These are phyloP conservation scores for Penicillium crustosum DNA, from an alignment of 2,329 filamentous ascomycete species.

Conservation along the genomic window DNA sequence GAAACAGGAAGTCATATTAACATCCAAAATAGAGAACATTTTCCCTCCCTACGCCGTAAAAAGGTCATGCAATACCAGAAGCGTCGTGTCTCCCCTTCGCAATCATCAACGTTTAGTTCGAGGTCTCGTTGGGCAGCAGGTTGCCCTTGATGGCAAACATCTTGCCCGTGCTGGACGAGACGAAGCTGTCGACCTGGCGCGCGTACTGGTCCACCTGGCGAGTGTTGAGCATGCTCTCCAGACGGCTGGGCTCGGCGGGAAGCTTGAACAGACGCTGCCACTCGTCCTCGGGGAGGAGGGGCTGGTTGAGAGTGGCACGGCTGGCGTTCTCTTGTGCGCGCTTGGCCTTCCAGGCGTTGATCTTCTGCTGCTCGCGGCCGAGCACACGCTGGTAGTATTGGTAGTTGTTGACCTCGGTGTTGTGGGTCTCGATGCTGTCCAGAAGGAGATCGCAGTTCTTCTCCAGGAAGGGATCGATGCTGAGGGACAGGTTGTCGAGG, in stretches of 20 bases:
- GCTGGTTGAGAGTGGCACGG: slow-evolving; percentile 81
- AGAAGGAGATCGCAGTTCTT: slow-evolving; percentile 96
- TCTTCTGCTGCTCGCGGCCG: slow-evolving; percentile 92
- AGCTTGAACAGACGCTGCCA: slow-evolving; percentile 99
- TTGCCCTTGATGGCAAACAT: slow-evolving; percentile 92
- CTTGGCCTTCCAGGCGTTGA: slow-evolving; percentile 94
- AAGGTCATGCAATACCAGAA: slow-evolving; percentile 44
- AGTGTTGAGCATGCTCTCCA: slow-evolving; percentile 92
- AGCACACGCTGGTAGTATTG: slow-evolving; percentile 95
- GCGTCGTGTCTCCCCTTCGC: slow-evolving; percentile 30
- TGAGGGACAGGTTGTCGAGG: slow-evolving; percentile 84
- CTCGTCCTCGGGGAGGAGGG: slow-evolving; percentile 89
- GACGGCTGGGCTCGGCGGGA: slow-evolving; percentile 85
- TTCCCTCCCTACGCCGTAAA: slow-evolving; percentile 45
- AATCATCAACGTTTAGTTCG: slow-evolving; percentile 34
- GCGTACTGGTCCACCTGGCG: slow-evolving; percentile 98
- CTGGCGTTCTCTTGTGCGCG: slow-evolving; percentile 92
- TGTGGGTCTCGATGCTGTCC: slow-evolving; percentile 95
- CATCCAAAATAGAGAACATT: slow-evolving; percentile 42
- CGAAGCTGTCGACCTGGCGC: slow-evolving; percentile 94
- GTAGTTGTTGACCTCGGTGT: slow-evolving; percentile 99
- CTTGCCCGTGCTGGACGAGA: slow-evolving; percentile 86
- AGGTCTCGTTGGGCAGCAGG: slow-evolving; percentile 57
- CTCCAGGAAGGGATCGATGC: slow-evolving; percentile 95
- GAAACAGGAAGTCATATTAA: slow-evolving; percentile 41